Conservation (phyloP, 2,329 filamentous ascomycete species). For the Epichloe baconii region DNA sequence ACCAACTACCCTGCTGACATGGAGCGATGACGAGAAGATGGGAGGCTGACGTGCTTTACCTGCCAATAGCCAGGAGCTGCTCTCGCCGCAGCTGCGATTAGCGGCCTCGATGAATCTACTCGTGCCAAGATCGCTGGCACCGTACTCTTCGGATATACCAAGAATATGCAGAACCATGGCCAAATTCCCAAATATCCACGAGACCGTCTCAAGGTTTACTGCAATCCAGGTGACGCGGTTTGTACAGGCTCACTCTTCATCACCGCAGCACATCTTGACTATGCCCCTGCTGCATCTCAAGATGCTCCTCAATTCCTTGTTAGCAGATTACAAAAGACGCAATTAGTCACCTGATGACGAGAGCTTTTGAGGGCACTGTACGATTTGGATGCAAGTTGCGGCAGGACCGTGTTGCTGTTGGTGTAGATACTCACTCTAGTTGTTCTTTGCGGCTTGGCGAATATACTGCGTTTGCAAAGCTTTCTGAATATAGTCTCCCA, state of each 20-base stretch:
- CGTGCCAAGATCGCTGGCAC: conserved; percentile 23
- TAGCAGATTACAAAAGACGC: background rate
- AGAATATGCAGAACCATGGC: conserved; percentile 28
- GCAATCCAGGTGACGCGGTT: conserved; percentile 22
- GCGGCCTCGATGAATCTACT: conserved; percentile 17
- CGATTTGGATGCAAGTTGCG: too few relatives aligned
- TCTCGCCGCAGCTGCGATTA: conserved; percentile 27
- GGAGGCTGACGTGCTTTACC: background rate
- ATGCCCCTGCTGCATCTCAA: conserved; percentile 10
- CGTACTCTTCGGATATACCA: conserved; percentile 28
- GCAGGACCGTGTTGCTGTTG: too few relatives aligned
- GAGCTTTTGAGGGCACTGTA: too few relatives aligned
- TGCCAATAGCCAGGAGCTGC: conserved; percentile 24
- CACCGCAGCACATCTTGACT: conserved; percentile 20
- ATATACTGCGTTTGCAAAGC: background rate
- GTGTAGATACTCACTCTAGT: too few relatives aligned
- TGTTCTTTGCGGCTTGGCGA: too few relatives aligned
- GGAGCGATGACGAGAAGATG: too few relatives aligned
- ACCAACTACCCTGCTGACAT: background rate
- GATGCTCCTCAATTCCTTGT: conserved; percentile 14
- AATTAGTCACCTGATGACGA: too few relatives aligned
- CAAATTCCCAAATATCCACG: conserved; percentile 24
- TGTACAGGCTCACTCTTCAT: conserved; percentile 25
- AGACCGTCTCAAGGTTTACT: conserved; percentile 24
- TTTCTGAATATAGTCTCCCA: background rate